Base-by-base conservation (phyloP, 1,284 basidiomycete genomes). In the Fomes fomentarius region DNA sequence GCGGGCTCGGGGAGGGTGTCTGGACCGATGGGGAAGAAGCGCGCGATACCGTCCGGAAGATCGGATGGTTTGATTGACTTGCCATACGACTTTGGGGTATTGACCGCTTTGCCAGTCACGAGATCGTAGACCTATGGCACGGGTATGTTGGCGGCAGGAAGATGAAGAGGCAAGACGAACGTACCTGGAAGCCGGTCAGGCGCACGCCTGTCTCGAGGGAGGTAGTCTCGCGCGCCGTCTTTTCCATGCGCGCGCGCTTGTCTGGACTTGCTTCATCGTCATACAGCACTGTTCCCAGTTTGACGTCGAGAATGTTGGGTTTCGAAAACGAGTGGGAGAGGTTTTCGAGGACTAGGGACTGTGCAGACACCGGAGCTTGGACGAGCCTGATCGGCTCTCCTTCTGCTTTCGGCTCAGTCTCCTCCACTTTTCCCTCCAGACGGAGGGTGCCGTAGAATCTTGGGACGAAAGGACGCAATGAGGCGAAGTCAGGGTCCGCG, bases 281-380 rank as follows among this genome's bases (percentile, higher is more conserved):
- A 64, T 91, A 91, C 4, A 98, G 79, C 8, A 91, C 79, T 0
- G 90, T 94, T 1, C 96, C 96, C 19, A 98, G 87, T 71, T 98
- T 98, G 70, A 94, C 79, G 69, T 98, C 96, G 22, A 97, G 77
- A 48, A 97, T 85, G 64, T 91, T 94, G 2, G 96, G 94, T 68
- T 85, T 87, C 24, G 71, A 64, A 74, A 94, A 98, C 0, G 79
- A 68, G 61, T 86, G 73, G 1, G 89, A 76, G 7, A 96, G 75
- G 69, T 98, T 98, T 72, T 96, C 89, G 5, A 98, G 72, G 22
- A 97, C 93, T 53, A 97, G 75, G 56, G 81, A 86, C 74, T 94
- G 82, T 81, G 65, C 41, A 64, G 52, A 60, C 42, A n/a, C n/a
- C n/a, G n/a, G n/a, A 21, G 60, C 60, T 39, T 67, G 59, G n/a